These are phyloP conservation scores for Diversispora epigaea DNA, from an alignment of 192 early-diverging fungal species.

Conservation along the genomic window DNA sequence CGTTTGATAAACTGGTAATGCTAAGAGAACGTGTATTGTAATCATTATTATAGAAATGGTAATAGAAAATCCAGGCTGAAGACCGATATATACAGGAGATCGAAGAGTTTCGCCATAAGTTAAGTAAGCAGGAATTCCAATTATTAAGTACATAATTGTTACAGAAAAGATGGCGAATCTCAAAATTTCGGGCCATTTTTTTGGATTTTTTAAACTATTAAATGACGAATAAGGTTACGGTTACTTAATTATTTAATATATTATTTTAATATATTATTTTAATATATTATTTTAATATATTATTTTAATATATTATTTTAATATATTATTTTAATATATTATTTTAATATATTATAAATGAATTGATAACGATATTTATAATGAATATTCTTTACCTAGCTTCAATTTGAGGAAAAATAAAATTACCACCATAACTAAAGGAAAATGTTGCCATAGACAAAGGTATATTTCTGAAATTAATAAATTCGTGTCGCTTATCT, in stretches of 20 bases:
- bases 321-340: too few relatives aligned
- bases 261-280: too few relatives aligned
- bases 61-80: conserved; percentile 51
- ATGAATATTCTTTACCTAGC: conserved; percentile 30
- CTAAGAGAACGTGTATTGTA: conserved; percentile 65
- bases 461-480: conserved; percentile 56
- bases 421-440: conserved; percentile 70
- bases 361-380: not conserved
- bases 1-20: conserved; percentile 65
- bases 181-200: conserved; percentile 56
- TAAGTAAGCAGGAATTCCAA: conserved; percentile 61
- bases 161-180: conserved; percentile 52
- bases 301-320: too few relatives aligned
- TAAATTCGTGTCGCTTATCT: conserved; percentile 41
- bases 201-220: conserved; percentile 54
- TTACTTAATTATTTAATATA: not conserved
- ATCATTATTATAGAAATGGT: conserved; percentile 59
- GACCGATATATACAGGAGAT: conserved; percentile 60
- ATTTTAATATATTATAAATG: not conserved
- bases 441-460: conserved; percentile 61
- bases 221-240: not conserved
- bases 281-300: too few relatives aligned
- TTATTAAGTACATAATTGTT: conserved; percentile 61
- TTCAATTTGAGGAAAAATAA: conserved; percentile 71
- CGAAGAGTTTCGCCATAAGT: conserved; percentile 57